Percentiles rank a stretch among this genome's conserved stretches.
These are phyloP conservation scores for Phascolomyces articulosus DNA, from an alignment of 371 early-diverging fungal genomes.

Conservation along the genomic window DNA sequence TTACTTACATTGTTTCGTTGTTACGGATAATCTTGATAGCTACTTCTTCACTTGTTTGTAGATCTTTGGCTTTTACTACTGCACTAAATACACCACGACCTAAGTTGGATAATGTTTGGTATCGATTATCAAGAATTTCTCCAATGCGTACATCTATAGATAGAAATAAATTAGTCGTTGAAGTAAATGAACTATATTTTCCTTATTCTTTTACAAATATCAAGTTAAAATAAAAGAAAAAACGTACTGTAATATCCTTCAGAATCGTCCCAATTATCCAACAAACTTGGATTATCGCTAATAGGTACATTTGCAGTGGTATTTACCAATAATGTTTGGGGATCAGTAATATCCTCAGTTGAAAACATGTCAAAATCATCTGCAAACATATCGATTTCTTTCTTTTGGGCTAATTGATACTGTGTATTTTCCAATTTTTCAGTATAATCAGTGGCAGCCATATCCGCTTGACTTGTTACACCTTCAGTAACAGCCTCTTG, in stretches of 20 bases:
- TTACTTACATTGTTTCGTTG: constrained; percentile 90
- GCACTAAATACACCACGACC: constrained; percentile 96
- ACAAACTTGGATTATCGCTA: constrained; percentile 58
- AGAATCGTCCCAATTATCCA: constrained; percentile 94
- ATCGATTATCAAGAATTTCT: constrained; percentile 86
- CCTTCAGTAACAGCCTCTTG: constrained; percentile 37
- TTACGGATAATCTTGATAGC: constrained; percentile 96
- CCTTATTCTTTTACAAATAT: no score
- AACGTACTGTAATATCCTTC: constrained; percentile 95
- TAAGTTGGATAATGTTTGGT: constrained; percentile 80
- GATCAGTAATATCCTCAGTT: constrained; percentile 24
- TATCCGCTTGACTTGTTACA: constrained; percentile 51
- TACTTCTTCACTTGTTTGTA: constrained; percentile 73
- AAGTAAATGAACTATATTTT: no score
- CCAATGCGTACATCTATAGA: constrained; percentile 77
- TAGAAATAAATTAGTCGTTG: neutral
- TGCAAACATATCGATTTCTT: constrained; percentile 81
- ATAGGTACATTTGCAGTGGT: constrained; percentile 23
- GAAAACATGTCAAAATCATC: constrained; percentile 64
- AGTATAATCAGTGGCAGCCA: constrained; percentile 67
- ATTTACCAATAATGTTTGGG: constrained; percentile 26
- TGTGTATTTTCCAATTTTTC: constrained; percentile 35
- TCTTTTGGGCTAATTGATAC: neutral
- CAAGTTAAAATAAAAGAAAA: neutral
- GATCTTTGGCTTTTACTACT: constrained; percentile 88